Base-by-base conservation (phyloP, 306 rosid genomes). In the Arachis stenosperma region DNA sequence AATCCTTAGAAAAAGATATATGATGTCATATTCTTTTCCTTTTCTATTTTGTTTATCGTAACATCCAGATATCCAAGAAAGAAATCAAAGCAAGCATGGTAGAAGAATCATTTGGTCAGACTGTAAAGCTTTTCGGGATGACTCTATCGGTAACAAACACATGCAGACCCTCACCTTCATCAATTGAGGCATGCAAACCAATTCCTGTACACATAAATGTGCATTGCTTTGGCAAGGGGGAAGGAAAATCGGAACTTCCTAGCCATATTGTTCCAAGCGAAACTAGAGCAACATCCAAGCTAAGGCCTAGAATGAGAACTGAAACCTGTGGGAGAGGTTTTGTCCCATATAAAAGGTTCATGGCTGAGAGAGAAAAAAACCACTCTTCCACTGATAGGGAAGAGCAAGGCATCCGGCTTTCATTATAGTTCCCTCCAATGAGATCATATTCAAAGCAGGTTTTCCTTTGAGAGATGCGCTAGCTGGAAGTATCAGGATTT, bases 51-150 rank as follows among this genome's bases (percentile, higher is more conserved):
- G 46, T 61, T 75, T 44, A 40, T 75, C 29, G 73, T 71, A 15
- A 67, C 70, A 37, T 54, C 33, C 81, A 91, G 97, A 84, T 83
- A 67, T 68, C 78, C 1, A 78, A 84, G 70, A 70, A 65, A 0
- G 88, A 69, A 50, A 71, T 61, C 2, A 81, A 56, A 76, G 89
- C 79, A 48, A 81, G 58, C 69, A 54, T 65, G 10, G 55, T 82
- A 30, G 83, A 70, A 67, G 90, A 84, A 77, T 69, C 75, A 11
- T 67, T 81, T 0, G 15, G 71, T 4, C 80, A 67, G n/a, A 83
- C 70, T 79, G 80, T 92, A 68, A 92, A 88, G 84, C 98, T 92
- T 62, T 92, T 92, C 13, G 98, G 98, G 61, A 81, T 73, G 63
- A 90, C 85, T 40, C 80, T 90, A 12, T 6, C 83, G 33, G 83